Evolutionary conservation across 2,329 filamentous ascomycete genomes (phyloP), one percentile per base, ranked within the genome.

Genomic region (Beauveria rudraprayagi): DNA sequence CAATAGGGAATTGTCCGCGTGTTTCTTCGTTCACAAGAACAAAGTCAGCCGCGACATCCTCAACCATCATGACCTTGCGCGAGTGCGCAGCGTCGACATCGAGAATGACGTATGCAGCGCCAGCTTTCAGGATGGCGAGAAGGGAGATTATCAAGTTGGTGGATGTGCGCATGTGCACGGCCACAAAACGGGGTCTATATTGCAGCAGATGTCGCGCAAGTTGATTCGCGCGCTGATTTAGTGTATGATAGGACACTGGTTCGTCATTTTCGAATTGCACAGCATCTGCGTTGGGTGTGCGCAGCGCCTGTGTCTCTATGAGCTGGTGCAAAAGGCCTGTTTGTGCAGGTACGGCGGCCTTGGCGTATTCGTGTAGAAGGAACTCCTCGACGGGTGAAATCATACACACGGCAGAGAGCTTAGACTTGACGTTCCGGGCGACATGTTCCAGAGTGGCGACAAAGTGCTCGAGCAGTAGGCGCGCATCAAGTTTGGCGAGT

Each of bases 71-170:
- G 16, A 14, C 10, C 26, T 43, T 58, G 16, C 53, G 40, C 11
- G 41, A 19, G 17, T 24, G 19, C 5, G 54, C 54, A 19, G 24
- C 43, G 14, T 40, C 30, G 22, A 59, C 59, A 28, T 63, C 50
- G 46, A 67, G 54, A 22, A 66, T 64, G 14, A 69, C 65, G 52
- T 64, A 66, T 2, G 61, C 65, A 14, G 37, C 47, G 34, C 60
- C 60, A 11, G 60, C 44, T 46, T 63, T 64, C 14, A 63, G 61
- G 10, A 24, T 9, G 17, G 41, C 41, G 41, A 43, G 16, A 3
- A 43, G 41, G n/a, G 41, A 43, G 8, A 43, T n/a, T 43, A 43
- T 43, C 7, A 43, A 43, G 41, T 43, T 19, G 41, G 7, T 10
- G 9, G 41, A 43, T 3, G 41, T 43, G 7, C 41, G 41, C 41